Base-by-base conservation (phyloP, 2,329 filamentous ascomycete species). In the Pyrenochaeta sp. region DNA sequence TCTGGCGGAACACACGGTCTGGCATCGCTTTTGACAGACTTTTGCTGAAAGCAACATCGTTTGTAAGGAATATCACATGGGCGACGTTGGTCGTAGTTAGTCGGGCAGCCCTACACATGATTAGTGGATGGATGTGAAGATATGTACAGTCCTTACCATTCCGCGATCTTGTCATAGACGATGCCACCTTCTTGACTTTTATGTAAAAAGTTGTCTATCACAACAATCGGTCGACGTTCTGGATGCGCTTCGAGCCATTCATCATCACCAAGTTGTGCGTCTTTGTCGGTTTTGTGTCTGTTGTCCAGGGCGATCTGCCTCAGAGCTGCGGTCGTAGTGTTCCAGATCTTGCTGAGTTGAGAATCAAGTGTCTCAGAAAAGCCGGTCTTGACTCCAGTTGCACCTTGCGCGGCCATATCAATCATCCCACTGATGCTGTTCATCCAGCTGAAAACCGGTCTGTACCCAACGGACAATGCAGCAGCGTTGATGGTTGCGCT, bases 361-460 rank as follows among this genome's bases (percentile, higher is more conserved):
- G 88, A 86, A 65, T 96, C 93, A 19, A 96, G 76, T 0, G 91
- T 96, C 67, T 96, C 93, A 0, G 90, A 95, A 66, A 97, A 96
- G 6, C 92, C 92, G 5, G 91, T 89, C 73, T 97, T 96, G 44
- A 95, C 89, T 9, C 93, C 93, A 14, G 93, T 96, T 9, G 94
- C 94, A 58, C 92, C 89, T 68, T 96, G 93, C 1, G 94, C 90
- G 15, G 93, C 94, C 24, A 97, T 81, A 60, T 97, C 94, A 53
- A 96, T 79, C 73, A 96, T 83, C 67, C 91, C 96, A 72, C 89
- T 96, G 55, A 97, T 84, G 63, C 86, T 96, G 71, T 97, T 96
- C 74, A 95, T 88, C 89, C 92, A 97, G 0, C 90, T 95, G 69
- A 99, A 99, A 0, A 99, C 85, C 0, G 94, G 94, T 7, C 89